Percentiles rank a stretch among this genome's conserved stretches.
These are phyloP conservation scores for Penicillium occitanis DNA, from an alignment of 2,329 filamentous ascomycete species.

Conservation along the genomic window DNA sequence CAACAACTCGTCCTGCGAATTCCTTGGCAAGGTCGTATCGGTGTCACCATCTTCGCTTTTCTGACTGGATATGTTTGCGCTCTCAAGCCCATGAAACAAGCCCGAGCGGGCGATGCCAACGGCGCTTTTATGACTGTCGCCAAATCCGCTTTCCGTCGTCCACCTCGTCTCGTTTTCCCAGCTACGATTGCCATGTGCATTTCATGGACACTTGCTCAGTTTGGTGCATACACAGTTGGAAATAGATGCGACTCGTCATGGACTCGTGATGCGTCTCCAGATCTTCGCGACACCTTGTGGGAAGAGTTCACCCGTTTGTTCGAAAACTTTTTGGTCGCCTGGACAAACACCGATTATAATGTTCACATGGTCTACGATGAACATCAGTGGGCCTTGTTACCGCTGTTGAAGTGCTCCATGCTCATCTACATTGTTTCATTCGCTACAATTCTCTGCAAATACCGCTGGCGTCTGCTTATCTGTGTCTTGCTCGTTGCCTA, in stretches of 20 bases:
- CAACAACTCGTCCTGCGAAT: constrained; percentile 56
- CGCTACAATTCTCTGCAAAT: constrained; percentile 47
- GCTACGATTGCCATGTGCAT: constrained; percentile 54
- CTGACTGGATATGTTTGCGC: constrained; percentile 58
- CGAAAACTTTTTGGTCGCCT: constrained; percentile 48
- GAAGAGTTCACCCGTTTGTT: constrained; percentile 49
- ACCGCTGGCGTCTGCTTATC: constrained; percentile 49
- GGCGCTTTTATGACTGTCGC: constrained; percentile 51
- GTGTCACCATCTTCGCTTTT: constrained; percentile 58
- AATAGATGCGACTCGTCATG: constrained; percentile 52
- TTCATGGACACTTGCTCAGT: constrained; percentile 51
- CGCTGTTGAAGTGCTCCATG: constrained; percentile 52
- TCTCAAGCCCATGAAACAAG: constrained; percentile 55
- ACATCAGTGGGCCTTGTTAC: constrained; percentile 57
- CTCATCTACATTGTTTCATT: constrained; percentile 51
- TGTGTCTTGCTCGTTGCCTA: constrained; percentile 50
- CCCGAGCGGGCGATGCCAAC: constrained; percentile 47
- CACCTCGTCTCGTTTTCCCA: constrained; percentile 53
- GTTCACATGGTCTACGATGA: constrained; percentile 55
- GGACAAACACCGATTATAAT: constrained; percentile 51
- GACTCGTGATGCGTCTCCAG: constrained; percentile 53
- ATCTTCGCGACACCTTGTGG: constrained; percentile 44
- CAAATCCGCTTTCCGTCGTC: constrained; percentile 56
- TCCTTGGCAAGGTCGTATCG: constrained; percentile 56
- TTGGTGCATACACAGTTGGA: constrained; percentile 51